A percentile compares a stretch with the other conserved stretches of the same genome.
phyloP scores from a whole-genome alignment of 1,284 basidiomycete species.

The Earliella scabrosa region DNA sequence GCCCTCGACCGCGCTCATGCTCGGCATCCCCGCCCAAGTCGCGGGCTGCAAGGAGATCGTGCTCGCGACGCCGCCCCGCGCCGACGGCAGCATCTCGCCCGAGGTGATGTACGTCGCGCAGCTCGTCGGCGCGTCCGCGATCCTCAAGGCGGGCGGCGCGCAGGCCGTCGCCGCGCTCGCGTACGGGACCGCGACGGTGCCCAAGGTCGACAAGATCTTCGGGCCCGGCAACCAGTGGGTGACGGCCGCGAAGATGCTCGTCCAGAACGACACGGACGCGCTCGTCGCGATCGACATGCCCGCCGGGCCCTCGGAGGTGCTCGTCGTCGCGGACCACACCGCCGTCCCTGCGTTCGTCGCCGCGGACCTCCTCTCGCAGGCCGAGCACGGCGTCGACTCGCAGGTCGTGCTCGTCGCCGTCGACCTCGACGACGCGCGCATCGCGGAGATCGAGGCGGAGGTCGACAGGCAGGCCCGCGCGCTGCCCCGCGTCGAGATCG shows the following conservation, averaged over 20 bases:
- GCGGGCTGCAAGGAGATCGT: constrained; percentile 94
- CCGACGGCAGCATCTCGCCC: constrained; percentile 89
- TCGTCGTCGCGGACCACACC: constrained; percentile 92
- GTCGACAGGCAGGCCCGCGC: constrained; percentile 90
- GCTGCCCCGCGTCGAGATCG: constrained; percentile 88
- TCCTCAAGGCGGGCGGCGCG: constrained; percentile 94
- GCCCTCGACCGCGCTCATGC: constrained; percentile 97
- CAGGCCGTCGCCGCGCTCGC: constrained; percentile 98
- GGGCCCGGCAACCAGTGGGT: constrained; percentile 99
- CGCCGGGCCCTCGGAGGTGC: constrained; percentile 95
- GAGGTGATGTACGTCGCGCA: constrained; percentile 96
- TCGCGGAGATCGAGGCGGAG: constrained; percentile 82
- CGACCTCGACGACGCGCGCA: constrained; percentile 61
- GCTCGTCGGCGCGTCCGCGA: constrained; percentile 84
- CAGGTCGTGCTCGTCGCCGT: constrained; percentile 95
- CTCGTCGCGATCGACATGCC: constrained; percentile 99
- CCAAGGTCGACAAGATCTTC: constrained; percentile 99
- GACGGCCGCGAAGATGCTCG: constrained; percentile 98
- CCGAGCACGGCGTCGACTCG: constrained; percentile 97
- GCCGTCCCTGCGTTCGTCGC: constrained; percentile 92
- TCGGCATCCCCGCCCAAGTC: constrained; percentile 97
- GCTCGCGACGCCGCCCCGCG: constrained; percentile 92
- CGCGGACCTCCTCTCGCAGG: constrained; percentile 95
- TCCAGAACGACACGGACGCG: constrained; percentile 98
- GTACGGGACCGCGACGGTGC: constrained; percentile 93